Evolutionary conservation across 2,329 filamentous ascomycete species (phyloP), one percentile per base, ranked within the genome.

Genomic region (Epichloe glyceriae): DNA sequence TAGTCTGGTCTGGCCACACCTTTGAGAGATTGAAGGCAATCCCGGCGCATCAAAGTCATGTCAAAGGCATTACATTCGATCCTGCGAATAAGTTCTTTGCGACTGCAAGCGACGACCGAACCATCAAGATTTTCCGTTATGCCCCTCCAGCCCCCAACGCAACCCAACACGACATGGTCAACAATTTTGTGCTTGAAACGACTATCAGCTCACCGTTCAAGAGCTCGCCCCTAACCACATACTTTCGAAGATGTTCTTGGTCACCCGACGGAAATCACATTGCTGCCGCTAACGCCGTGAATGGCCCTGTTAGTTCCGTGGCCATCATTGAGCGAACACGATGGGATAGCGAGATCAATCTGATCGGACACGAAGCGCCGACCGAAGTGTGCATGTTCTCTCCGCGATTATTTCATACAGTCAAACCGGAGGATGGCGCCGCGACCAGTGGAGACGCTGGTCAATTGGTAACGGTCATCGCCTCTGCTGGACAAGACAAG

Each of bases 21-120:
- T 98, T 98, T 60, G 93, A 98, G 71, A 97, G 95, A 71, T 77
- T 98, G 57, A 97, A 97, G 76, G 91, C 88, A 3, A 73, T 98
- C 5, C 83, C 89, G 2, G 85, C 90, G 52, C 93, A 98, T 67
- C 88, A 95, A 66, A 96, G 89, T 65, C 94, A 97, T 65, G 93
- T 98, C 71, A 98, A 98, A 67, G 93, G 94, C 55, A 94, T 98
- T 61, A 95, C 91, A 0, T 98, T 98, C 63, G 93, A 98, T 64
- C 93, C 93, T 0, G 93, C 93, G 41, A 97, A 97, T 72, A 98
- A 97, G 65, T 98, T 95, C 73, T 98, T 98, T 68, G 93, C 94
- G 15, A 98, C 94, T 0, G 90, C 94, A 2, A 95, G 89, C 69
- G 93, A 98, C 66, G 93, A 98, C 67, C 83, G 93, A 53, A 91